Base-by-base conservation (phyloP, 331 rosid species). In the Quercus lobata region DNA sequence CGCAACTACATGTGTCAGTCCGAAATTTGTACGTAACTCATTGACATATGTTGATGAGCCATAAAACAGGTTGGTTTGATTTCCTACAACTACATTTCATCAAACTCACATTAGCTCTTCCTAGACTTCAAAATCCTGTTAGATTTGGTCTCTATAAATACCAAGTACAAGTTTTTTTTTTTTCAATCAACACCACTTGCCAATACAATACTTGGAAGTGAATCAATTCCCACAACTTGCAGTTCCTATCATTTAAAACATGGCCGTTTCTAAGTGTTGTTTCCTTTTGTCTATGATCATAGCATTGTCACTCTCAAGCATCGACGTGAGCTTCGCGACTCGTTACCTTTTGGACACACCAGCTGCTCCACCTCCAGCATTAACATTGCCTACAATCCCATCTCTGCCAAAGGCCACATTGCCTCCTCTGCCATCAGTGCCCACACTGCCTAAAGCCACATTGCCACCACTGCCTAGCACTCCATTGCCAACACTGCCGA, bases 371-470 rank as follows among this genome's bases (percentile, higher is more conserved):
- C 49, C 49, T 9, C 49, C 49, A 41, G 49, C 49, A 41, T 41
- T 41, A 9, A 41, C 49, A 41, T 41, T 41, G 49, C 49, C 49
- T 2, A 41, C 4, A 41, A 41, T 41, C 49, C 49, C 49, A 41
- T 41, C 49, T 9, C 49, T 41, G 49, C 49, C 49, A 41, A 41
- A 41, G 49, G 49, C 49, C 49, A 41, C 14, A 41, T 41, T 41
- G 22, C 81, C 87, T 25, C 78, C 84, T n/a, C 30, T 81, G 21
- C 76, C 83, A 32, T 49, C 84, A 12, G 75, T 37, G 41, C 83
- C 79, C 49, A 41, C 4, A 41, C 49, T 41, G 14, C 49, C 49
- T 41, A 41, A 41, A 41, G 14, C 49, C 49, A 41, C 49, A 41
- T 41, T 41, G 49, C 49, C 49, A 41, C 49, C 49, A 41, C 14